Percentiles rank a stretch among this genome's conserved stretches.
Evolutionary conservation across 164 flowering plant genomes (phyloP).

Genomic region (Aristolochia californica): DNA sequence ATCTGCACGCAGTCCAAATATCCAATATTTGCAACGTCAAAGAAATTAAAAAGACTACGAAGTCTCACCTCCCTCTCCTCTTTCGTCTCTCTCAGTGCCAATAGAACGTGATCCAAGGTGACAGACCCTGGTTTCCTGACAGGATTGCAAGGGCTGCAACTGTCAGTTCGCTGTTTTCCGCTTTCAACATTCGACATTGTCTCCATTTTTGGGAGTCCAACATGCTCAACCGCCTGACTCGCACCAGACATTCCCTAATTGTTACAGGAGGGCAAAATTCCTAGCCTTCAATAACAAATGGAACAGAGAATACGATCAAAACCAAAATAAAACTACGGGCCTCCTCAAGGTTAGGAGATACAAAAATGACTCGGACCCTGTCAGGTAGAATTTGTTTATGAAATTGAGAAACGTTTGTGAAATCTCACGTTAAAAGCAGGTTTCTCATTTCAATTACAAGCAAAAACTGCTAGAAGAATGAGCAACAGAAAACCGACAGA

Average conservation of each 20-base stretch:
- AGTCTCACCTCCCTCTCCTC: slow-evolving; percentile 84
- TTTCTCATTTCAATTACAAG: no score
- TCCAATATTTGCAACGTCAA: slow-evolving; percentile 51
- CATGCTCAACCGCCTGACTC: slow-evolving; percentile 26
- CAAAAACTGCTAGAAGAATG: no score
- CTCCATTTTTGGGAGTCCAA: slow-evolving; percentile 22
- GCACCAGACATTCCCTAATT: slow-evolving; percentile 25
- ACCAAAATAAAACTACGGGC: no score
- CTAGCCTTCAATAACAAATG: not conserved
- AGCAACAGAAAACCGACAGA: no score
- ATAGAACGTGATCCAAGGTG: slow-evolving; percentile 73
- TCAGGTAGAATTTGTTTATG: no score
- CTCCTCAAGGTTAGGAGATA: no score
- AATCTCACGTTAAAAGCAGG: no score
- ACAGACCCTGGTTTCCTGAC: slow-evolving; percentile 59
- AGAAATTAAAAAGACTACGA: slow-evolving; percentile 61
- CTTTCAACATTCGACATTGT: slow-evolving; percentile 10
- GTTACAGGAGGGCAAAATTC: not conserved
- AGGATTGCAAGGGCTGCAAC: slow-evolving; percentile 68
- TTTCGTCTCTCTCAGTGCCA: slow-evolving; percentile 66
- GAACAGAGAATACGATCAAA: no score
- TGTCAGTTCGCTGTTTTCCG: slow-evolving; percentile 11
- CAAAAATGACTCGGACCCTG: no score
- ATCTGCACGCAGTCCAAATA: slow-evolving; percentile 66
- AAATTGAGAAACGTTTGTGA: no score